A percentile compares a stretch with the other conserved stretches of the same genome.
Evolutionary conservation across 2,329 filamentous ascomycete genomes (phyloP).

Genomic region (Sporothrix mexicana): DNA sequence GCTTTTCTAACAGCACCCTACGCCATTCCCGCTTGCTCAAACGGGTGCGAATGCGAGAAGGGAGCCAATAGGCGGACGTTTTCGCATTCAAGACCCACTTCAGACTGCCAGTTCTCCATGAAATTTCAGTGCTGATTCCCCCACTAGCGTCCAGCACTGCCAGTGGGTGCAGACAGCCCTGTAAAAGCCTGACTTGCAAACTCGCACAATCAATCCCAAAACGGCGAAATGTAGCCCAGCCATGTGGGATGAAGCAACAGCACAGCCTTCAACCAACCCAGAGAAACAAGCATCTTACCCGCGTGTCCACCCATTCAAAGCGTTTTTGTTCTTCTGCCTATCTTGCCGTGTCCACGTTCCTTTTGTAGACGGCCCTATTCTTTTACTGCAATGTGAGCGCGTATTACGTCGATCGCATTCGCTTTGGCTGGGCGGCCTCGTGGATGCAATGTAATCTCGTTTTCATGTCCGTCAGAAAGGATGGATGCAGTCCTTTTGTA

Average conservation of each 20-base stretch:
- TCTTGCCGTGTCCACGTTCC: neutral
- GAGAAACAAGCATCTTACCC: too few relatives aligned
- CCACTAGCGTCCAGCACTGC: constrained; percentile 6
- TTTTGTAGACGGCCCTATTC: neutral
- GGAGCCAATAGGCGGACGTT: neutral
- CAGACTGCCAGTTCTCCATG: neutral
- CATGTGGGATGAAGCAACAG: neutral
- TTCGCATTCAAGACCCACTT: neutral
- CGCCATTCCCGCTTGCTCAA: neutral
- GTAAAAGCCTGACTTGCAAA: neutral
- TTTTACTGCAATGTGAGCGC: neutral
- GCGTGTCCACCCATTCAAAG: too few relatives aligned
- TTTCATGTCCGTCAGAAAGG: neutral
- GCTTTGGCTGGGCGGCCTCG: constrained; percentile 7
- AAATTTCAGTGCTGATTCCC: constrained; percentile 3
- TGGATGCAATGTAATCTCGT: neutral
- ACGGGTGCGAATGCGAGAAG: constrained; percentile 15
- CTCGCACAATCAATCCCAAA: neutral
- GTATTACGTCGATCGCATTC: constrained; percentile 17
- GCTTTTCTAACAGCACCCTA: neutral
- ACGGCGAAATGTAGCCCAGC: neutral
- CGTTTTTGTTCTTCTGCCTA: neutral
- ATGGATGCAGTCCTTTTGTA: neutral
- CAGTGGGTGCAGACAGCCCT: constrained; percentile 6
- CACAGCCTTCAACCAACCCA: neutral